Conservation (phyloP, 352 stramenopile genomes). For the Blastocystis sp. region DNA sequence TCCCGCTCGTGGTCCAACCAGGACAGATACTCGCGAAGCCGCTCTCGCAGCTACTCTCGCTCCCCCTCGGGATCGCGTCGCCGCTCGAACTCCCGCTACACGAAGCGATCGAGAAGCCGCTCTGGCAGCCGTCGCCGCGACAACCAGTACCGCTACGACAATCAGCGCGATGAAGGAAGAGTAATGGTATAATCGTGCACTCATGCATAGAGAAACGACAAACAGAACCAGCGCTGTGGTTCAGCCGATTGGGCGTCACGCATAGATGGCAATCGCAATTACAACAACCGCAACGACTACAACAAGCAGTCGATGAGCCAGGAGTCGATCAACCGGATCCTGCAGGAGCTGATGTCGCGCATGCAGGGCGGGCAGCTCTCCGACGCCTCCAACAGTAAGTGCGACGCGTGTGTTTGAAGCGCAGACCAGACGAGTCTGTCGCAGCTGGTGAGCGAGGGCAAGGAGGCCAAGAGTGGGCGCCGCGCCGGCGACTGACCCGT, state of each 20-base stretch:
- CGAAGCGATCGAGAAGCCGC: neutral
- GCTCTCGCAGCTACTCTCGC: neutral
- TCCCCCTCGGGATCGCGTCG: neutral
- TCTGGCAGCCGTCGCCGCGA: neutral
- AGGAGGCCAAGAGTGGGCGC: neutral
- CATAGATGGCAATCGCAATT: neutral
- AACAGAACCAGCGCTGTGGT: neutral
- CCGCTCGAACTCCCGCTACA: neutral
- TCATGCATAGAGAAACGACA: neutral
- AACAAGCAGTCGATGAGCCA: neutral
- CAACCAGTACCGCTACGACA: neutral
- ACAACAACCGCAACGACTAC: neutral
- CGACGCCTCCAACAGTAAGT: neutral
- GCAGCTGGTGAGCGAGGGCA: slow-evolving; percentile 5
- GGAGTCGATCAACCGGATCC: neutral
- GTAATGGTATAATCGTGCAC: neutral
- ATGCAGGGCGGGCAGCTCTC: neutral
- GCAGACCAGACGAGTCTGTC: slow-evolving; percentile 22
- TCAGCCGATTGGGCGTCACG: neutral
- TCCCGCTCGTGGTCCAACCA: neutral
- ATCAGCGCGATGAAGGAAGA: neutral
- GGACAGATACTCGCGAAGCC: neutral
- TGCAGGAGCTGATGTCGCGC: slow-evolving; percentile 11
- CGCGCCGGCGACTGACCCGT: neutral
- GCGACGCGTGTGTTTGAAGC: neutral